phyloP scores from a whole-genome alignment of 495 filamentous ascomycete species.

The Hapsidospora chrysogenum region DNA sequence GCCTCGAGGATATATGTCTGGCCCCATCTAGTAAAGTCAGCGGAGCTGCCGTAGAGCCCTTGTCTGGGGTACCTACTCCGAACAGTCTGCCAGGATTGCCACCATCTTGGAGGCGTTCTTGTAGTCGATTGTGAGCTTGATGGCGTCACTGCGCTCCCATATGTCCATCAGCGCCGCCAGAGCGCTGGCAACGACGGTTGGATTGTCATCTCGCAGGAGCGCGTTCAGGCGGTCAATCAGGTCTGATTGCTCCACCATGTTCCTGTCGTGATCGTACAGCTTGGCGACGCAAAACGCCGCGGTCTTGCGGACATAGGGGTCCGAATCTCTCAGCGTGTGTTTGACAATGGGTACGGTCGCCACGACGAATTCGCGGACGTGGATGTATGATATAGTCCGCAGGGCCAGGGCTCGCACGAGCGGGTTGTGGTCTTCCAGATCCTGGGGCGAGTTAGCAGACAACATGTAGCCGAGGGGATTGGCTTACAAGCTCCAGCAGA shows the following conservation, averaged over 20 bases:
- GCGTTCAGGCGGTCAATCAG: slow-evolving; percentile 83
- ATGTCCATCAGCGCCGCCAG: slow-evolving; percentile 91
- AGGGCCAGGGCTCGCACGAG: slow-evolving; percentile 85
- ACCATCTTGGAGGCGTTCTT: slow-evolving; percentile 94
- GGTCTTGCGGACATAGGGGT: slow-evolving; percentile 96
- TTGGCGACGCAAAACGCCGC: slow-evolving; percentile 95
- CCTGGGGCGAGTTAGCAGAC: slow-evolving; percentile 34
- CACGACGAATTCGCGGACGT: slow-evolving; percentile 92
- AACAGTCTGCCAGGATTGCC: slow-evolving; percentile 89
- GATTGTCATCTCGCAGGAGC: slow-evolving; percentile 88
- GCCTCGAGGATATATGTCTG: slow-evolving; percentile 98
- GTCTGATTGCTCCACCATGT: slow-evolving; percentile 76
- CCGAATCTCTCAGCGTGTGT: slow-evolving; percentile 64
- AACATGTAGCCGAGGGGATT: background rate
- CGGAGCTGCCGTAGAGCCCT: background rate
- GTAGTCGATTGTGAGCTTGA: slow-evolving; percentile 97
- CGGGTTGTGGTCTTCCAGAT: slow-evolving; percentile 88
- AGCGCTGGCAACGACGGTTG: slow-evolving; percentile 90
- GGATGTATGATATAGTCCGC: slow-evolving; percentile 92
- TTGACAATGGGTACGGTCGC: slow-evolving; percentile 75
- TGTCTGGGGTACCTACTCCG: slow-evolving; percentile 48
- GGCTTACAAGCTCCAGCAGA: slow-evolving; percentile 59
- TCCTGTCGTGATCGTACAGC: slow-evolving; percentile 87
- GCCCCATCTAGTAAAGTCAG: slow-evolving; percentile 58
- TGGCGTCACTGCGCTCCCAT: slow-evolving; percentile 92